phyloP scores from a whole-genome alignment of 2,329 filamentous ascomycete genomes.

The Apiospora saccharicola region DNA sequence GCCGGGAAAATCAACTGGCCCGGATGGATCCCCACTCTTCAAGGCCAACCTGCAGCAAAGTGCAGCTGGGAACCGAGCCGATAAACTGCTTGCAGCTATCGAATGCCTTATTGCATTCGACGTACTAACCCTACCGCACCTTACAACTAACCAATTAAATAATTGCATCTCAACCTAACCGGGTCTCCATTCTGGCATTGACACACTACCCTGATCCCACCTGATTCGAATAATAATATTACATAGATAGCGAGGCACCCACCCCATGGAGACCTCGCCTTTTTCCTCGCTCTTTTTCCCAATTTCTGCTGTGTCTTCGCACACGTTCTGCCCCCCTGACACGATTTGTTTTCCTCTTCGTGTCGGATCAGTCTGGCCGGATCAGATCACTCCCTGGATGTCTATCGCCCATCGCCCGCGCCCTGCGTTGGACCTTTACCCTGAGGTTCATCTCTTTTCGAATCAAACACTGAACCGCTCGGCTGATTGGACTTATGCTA shows the following conservation, averaged over 20 bases:
- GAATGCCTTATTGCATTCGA: neutral
- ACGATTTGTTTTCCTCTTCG: constrained; percentile 2
- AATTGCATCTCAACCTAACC: neutral
- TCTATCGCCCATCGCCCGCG: neutral
- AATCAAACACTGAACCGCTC: neutral
- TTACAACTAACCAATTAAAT: constrained; percentile 6
- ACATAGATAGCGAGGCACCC: constrained; percentile 18
- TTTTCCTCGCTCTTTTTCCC: constrained; percentile 11
- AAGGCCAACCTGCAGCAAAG: constrained; percentile 8
- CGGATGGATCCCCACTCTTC: neutral
- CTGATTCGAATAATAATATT: constrained; percentile 16
- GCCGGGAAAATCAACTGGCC: constrained; percentile 13
- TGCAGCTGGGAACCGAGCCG: constrained; percentile 1
- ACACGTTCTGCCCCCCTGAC: neutral
- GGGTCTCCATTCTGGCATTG: neutral
- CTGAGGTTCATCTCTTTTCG: neutral
- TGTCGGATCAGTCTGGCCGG: neutral
- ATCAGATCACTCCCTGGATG: constrained; percentile 1
- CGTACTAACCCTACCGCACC: neutral
- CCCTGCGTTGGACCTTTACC: neutral
- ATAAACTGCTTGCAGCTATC: constrained; percentile 5
- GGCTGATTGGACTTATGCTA: neutral
- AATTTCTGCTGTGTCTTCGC: neutral
- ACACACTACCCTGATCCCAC: constrained; percentile 9
- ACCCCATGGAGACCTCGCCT: constrained; percentile 6